These are phyloP conservation scores for Decorospora gaudefroyi DNA, from an alignment of 2,329 filamentous ascomycete species.

Conservation along the genomic window DNA sequence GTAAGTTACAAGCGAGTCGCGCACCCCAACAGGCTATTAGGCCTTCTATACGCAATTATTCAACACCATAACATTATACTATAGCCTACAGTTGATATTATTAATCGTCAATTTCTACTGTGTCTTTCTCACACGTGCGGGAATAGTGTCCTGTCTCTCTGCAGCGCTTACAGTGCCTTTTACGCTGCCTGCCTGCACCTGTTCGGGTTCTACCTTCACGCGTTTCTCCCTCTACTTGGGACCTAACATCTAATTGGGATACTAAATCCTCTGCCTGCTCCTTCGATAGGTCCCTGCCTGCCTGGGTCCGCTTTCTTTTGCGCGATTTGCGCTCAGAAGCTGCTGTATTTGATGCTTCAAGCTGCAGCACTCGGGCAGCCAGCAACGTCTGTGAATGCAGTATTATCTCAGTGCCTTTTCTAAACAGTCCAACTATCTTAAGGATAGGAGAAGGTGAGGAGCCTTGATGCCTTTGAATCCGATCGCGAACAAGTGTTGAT, in stretches of 20 bases:
- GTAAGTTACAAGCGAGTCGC: too few relatives aligned
- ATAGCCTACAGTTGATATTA: not conserved
- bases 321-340: not conserved
- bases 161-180: constrained; percentile 4
- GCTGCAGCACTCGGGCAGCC: not conserved
- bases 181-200: not conserved
- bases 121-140: not conserved
- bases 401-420: constrained; percentile 1
- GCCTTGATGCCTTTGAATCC: not conserved
- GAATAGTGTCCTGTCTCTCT: constrained; percentile 1
- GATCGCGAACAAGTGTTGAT: too few relatives aligned
- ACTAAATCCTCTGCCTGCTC: not conserved
- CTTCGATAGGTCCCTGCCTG: not conserved
- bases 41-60: not conserved
- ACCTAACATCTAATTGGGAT: not conserved
- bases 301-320: not conserved
- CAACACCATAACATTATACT: not conserved
- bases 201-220: not conserved
- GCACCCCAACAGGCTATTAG: not conserved
- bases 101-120: not conserved
- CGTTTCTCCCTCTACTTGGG: not conserved
- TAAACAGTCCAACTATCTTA: not conserved
- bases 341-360: not conserved
- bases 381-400: not conserved
- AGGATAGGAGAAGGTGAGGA: not conserved